A percentile compares a stretch with the other conserved stretches of the same genome.
Conservation (phyloP, 148 eudicot genomes). For the Polygonum maritimum region DNA sequence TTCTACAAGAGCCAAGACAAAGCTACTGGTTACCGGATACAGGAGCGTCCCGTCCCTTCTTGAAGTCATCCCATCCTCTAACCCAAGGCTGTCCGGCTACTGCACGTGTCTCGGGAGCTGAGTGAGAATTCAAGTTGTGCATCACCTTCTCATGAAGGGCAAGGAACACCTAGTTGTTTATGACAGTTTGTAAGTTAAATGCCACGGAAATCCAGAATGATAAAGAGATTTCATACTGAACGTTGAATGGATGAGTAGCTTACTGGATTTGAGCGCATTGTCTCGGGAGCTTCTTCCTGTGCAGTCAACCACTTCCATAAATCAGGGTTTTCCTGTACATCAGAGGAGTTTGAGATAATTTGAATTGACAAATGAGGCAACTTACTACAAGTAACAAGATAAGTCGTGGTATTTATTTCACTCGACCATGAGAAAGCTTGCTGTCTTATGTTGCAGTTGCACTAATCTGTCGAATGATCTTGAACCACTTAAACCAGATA, state of each 20-base stretch:
- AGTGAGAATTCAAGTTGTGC: slow-evolving; percentile 46
- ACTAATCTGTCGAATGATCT: not conserved
- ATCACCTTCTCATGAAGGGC: slow-evolving; percentile 60
- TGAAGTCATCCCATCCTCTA: slow-evolving; percentile 96
- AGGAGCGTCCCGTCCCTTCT: slow-evolving; percentile 64
- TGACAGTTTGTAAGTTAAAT: not conserved
- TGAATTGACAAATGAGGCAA: not conserved
- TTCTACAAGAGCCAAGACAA: not conserved
- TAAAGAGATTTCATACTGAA: not conserved
- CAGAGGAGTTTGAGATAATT: not conserved
- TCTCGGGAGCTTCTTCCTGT: slow-evolving; percentile 81
- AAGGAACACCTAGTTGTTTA: slow-evolving; percentile 48
- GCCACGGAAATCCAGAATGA: not conserved
- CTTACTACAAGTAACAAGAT: not conserved
- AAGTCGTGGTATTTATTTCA: too few relatives aligned
- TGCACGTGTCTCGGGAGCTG: slow-evolving; percentile 85
- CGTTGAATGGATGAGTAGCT: slow-evolving; percentile 15
- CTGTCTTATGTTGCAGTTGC: not conserved
- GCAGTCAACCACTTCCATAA: slow-evolving; percentile 90
- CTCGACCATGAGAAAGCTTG: not conserved
- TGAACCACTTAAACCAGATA: not conserved
- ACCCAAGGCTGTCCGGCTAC: slow-evolving; percentile 87
- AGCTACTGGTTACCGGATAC: slow-evolving; percentile 73
- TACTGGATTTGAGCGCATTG: slow-evolving; percentile 56
- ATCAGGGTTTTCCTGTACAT: slow-evolving; percentile 82